phyloP scores from a whole-genome alignment of 257 asterid genomes.

The Linderniella brevidens region DNA sequence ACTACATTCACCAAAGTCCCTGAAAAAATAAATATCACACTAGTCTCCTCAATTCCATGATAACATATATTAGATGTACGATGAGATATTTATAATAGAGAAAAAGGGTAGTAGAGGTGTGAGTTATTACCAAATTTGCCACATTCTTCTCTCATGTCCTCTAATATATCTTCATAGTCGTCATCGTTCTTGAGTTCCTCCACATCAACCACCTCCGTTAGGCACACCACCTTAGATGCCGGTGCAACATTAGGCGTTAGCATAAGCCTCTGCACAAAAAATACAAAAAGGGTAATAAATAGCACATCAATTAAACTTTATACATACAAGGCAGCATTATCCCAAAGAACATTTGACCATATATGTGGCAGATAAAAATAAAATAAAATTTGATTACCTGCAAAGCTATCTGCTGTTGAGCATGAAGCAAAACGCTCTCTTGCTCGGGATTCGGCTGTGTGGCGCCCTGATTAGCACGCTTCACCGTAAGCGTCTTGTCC shows the following conservation, averaged over 20 bases:
- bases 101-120: not conserved
- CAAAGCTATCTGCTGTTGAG: conserved; percentile 88
- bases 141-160: conserved; percentile 83
- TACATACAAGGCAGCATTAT: too few species aligned
- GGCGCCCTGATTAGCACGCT: conserved; percentile 91
- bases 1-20: conserved; percentile 62
- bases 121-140: conserved; percentile 40
- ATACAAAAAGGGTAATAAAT: too few species aligned
- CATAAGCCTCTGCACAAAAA: conserved; percentile 49
- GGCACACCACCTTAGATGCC: conserved; percentile 74
- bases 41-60: conserved; percentile 3
- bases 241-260: conserved; percentile 34
- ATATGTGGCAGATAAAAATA: not conserved
- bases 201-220: conserved; percentile 46
- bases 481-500: conserved; percentile 86
- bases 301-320: too few species aligned
- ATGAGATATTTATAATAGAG: not conserved
- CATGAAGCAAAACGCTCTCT: conserved; percentile 77
- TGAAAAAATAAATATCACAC: conserved; percentile 16
- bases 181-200: conserved; percentile 69
- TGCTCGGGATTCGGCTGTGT: conserved; percentile 88
- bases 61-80: conserved; percentile 1
- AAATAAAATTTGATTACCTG: conserved; percentile 30
- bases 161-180: conserved; percentile 72
- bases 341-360: too few species aligned